phyloP scores from a whole-genome alignment of 129 eudicot genomes.

The Kitagawia praeruptora region DNA sequence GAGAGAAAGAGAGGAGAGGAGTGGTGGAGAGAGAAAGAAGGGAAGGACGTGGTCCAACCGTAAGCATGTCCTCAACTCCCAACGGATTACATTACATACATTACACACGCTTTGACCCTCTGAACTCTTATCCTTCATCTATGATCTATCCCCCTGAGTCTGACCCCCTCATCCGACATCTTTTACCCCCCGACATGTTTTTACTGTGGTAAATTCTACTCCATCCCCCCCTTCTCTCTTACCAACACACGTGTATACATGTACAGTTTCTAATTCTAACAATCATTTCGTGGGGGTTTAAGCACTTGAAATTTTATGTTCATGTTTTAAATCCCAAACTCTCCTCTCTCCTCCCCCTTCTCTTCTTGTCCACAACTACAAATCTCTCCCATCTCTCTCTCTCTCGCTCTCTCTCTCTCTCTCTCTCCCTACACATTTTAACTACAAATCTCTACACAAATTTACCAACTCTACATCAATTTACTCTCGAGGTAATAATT shows the following conservation, averaged over 20 bases:
- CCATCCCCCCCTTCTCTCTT: background rate
- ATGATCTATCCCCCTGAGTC: too few species aligned
- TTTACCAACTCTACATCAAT: conserved; percentile 1
- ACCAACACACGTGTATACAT: conserved; percentile 8
- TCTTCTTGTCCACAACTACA: background rate
- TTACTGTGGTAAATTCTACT: conserved; percentile 13
- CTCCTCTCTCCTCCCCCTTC: background rate
- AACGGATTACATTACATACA: conserved; percentile 17
- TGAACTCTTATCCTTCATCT: background rate
- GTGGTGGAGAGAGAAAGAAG: too few species aligned
- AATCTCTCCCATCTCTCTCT: background rate
- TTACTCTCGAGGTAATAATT: conserved; percentile 27
- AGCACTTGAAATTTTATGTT: conserved; percentile 14
- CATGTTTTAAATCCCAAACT: background rate
- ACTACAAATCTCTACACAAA: background rate
- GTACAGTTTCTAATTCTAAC: background rate
- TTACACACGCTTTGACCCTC: too few species aligned
- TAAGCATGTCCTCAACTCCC: conserved; percentile 10
- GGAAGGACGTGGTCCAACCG: conserved; percentile 1
- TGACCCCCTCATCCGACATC: too few species aligned
- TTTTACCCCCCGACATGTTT: conserved; percentile 6
- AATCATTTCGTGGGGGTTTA: conserved; percentile 20
- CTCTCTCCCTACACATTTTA: background rate
- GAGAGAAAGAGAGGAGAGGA: too few species aligned
- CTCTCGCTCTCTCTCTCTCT: background rate